Evolutionary conservation across 2,329 filamentous ascomycete genomes (phyloP), one percentile per base, ranked within the genome.

Genomic region (Allantophomopsis lycopodina): DNA sequence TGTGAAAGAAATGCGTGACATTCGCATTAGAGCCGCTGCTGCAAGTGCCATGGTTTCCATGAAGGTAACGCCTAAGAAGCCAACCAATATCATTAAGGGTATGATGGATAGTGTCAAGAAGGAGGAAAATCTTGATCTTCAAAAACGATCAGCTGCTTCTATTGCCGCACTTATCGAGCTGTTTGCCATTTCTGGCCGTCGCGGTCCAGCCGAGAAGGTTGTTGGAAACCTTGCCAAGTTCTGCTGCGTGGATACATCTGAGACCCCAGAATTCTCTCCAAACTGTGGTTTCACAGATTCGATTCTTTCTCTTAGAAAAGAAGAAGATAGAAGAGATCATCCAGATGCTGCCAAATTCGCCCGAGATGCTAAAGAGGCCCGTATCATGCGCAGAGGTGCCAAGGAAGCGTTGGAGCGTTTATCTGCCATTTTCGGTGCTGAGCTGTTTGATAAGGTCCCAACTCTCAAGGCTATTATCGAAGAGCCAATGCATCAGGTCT

Each of bases 51-150:
- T 96, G 41, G 83, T 98, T 37, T 82, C 87, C n/a, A 79, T 96
- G 62, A 76, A 79, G 42, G 71, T 83, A 21, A 71, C 95, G 8
- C 89, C 93, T 0, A 96, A 94, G 72, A 96, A 94, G 57, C 87
- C 89, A 8, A 87, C 85, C 45, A 75, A 80, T 14, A 76, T 94
- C 11, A 98, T 98, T 62, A 95, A 94, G 61, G 85, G 79, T 2
- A 83, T 98, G 60, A 98, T 98, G 91, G 91, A 98, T 58, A 96
- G 89, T 53, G 75, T 98, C 54, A 98, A 96, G 61, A 79, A 78
- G 31, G 93, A 98, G 56, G 91, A 95, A 51, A 96, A 93, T 52
- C 62, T 81, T 20, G 84, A 91, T 48, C 68, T 98, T 2, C 91
- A 98, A 57, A 76, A 75, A 50, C 82, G 89, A 17, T 94, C 89